Evolutionary conservation across 2,329 filamentous ascomycete species (phyloP).

Genomic region (Pestalotiopsis sp.): DNA sequence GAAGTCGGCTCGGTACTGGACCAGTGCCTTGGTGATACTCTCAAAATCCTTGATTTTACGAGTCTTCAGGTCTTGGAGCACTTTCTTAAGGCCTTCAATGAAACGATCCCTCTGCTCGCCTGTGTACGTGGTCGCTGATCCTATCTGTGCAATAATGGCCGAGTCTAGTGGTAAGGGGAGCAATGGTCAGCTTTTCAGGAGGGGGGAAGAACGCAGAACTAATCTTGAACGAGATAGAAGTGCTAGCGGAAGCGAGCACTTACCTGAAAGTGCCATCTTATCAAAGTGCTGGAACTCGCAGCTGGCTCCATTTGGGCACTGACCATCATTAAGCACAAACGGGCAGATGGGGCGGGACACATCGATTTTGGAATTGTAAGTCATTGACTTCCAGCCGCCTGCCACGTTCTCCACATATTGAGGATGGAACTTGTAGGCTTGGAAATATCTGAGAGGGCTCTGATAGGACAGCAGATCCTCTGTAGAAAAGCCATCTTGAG

Average conservation of each 20-base stretch:
- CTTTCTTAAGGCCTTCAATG: slow-evolving; percentile 61
- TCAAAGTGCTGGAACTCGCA: slow-evolving; percentile 84
- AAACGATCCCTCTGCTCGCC: slow-evolving; percentile 64
- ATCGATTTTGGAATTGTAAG: slow-evolving; percentile 91
- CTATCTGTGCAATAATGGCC: slow-evolving; percentile 72
- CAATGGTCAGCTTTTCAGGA: slow-evolving; percentile 53
- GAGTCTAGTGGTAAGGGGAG: slow-evolving; percentile 59
- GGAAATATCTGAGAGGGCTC: slow-evolving; percentile 82
- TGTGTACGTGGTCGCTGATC: slow-evolving; percentile 65
- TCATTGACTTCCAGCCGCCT: slow-evolving; percentile 84
- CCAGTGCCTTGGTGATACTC: slow-evolving; percentile 67
- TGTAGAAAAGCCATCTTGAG: slow-evolving; percentile 16
- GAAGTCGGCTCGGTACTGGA: slow-evolving; percentile 67
- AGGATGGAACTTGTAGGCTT: slow-evolving; percentile 88
- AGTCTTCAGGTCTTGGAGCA: slow-evolving; percentile 62
- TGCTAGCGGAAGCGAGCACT: slow-evolving; percentile 44
- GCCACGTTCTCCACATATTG: slow-evolving; percentile 69
- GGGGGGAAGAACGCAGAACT: slow-evolving; percentile 36
- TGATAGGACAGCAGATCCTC: slow-evolving; percentile 67
- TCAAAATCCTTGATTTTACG: slow-evolving; percentile 67
- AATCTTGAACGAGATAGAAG: background rate
- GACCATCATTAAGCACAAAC: slow-evolving; percentile 69
- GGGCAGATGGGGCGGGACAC: slow-evolving; percentile 74
- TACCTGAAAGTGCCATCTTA: slow-evolving; percentile 73
- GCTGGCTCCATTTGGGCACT: slow-evolving; percentile 69